Evolutionary conservation across 306 rosid species (phyloP).

Genomic region (Castanea sativa): DNA sequence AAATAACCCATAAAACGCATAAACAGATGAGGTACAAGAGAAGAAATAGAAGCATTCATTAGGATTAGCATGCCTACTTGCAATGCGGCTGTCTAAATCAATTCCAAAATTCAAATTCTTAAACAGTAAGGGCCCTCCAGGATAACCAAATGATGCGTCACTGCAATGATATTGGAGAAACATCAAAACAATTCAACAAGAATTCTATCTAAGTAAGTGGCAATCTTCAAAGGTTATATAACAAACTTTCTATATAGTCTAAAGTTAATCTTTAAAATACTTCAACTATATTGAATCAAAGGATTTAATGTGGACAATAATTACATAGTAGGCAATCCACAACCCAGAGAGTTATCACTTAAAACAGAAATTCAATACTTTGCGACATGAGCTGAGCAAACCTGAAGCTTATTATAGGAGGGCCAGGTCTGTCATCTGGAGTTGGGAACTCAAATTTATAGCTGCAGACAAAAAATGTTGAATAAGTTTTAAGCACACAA

Average conservation of each 20-base stretch:
- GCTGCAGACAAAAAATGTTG: conserved; percentile 50
- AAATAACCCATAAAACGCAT: neutral
- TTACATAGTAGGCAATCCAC: neutral
- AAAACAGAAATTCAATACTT: neutral
- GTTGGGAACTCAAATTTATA: conserved; percentile 99
- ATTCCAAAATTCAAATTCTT: conserved; percentile 96
- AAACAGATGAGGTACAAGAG: neutral
- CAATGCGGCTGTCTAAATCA: conserved; percentile 96
- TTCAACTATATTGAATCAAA: neutral
- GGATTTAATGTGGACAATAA: neutral
- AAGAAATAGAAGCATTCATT: neutral
- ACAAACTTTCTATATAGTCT: neutral
- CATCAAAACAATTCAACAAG: conserved; percentile 12
- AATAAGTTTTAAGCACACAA: conserved; percentile 18
- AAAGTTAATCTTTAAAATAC: neutral
- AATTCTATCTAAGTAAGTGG: neutral
- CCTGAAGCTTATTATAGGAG: conserved; percentile 99
- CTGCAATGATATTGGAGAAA: conserved; percentile 44
- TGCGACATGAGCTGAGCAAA: conserved; percentile 18
- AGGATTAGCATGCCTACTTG: conserved; percentile 66
- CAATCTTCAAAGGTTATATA: neutral
- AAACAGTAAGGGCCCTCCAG: conserved; percentile 88
- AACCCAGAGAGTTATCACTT: neutral
- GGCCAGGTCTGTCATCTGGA: conserved; percentile 98
- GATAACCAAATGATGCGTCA: conserved; percentile 98